Percentiles rank a stretch among this genome's conserved stretches.
Evolutionary conservation across 2,329 filamentous ascomycete species (phyloP).

Genomic region (Curvularia lunata): DNA sequence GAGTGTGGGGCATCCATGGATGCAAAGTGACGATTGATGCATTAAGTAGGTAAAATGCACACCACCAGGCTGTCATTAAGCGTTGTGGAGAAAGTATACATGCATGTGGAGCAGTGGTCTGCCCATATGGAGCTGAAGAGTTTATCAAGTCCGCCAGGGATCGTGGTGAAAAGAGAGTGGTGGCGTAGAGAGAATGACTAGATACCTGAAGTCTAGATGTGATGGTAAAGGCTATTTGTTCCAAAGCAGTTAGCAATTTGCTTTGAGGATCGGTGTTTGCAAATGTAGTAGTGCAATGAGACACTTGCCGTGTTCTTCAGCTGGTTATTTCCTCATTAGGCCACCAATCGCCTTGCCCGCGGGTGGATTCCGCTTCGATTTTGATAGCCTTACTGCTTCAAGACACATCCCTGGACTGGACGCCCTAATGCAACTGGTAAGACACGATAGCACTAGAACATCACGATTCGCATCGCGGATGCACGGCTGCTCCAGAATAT

Average conservation of each 20-base stretch:
- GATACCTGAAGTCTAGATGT: not conserved
- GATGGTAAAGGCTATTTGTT: not conserved
- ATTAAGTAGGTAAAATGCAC: too few species aligned
- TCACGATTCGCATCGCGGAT: slow-evolving; percentile 10
- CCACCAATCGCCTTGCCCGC: not conserved
- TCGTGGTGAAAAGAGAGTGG: not conserved
- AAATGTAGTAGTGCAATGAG: not conserved
- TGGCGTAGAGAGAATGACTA: not conserved
- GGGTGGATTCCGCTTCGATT: slow-evolving; percentile 1
- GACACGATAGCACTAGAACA: slow-evolving; percentile 10
- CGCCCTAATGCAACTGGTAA: slow-evolving; percentile 17
- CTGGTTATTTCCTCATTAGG: not conserved
- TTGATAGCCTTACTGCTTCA: not conserved
- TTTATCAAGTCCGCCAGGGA: not conserved
- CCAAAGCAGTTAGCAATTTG: not conserved
- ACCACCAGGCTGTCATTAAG: too few species aligned
- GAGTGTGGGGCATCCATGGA: not conserved
- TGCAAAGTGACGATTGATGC: not conserved
- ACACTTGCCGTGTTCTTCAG: not conserved
- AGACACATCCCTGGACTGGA: slow-evolving; percentile 4
- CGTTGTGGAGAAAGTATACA: not conserved
- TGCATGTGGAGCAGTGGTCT: not conserved
- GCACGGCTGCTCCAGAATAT: slow-evolving; percentile 9
- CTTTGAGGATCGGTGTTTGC: not conserved
- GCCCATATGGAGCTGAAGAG: not conserved